These are phyloP conservation scores for Solanum chacoense DNA, from an alignment of 305 asterid genomes.

Conservation along the genomic window DNA sequence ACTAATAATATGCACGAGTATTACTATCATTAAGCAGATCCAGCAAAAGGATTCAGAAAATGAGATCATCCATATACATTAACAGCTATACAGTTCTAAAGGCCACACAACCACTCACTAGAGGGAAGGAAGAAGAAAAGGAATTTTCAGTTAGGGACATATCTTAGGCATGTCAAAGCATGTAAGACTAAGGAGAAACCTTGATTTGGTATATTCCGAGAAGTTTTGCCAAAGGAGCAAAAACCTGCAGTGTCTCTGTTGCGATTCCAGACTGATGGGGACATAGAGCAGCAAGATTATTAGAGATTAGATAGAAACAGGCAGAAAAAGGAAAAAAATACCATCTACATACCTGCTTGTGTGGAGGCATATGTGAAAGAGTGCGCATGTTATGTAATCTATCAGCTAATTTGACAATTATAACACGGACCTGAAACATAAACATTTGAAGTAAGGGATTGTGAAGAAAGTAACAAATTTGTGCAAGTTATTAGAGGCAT, in stretches of 20 bases:
- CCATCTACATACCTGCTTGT: constrained; percentile 53
- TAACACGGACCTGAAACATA: constrained; percentile 75
- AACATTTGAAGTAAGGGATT: constrained; percentile 4
- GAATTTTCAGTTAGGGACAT: neutral
- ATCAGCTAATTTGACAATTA: constrained; percentile 88
- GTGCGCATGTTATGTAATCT: constrained; percentile 94
- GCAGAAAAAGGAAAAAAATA: constrained; percentile 3
- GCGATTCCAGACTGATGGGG: constrained; percentile 76
- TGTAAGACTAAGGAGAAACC: constrained; percentile 21
- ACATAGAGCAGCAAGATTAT: constrained; percentile 7
- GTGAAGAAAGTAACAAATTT: constrained; percentile 1
- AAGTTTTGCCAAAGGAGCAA: constrained; percentile 90
- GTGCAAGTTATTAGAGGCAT: neutral
- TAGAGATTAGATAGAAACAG: constrained; percentile 1
- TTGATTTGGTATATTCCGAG: constrained; percentile 92
- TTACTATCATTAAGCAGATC: neutral
- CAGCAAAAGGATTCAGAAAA: neutral
- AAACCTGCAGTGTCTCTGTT: constrained; percentile 83
- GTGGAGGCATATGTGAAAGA: constrained; percentile 95
- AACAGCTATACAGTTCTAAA: neutral
- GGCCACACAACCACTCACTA: neutral
- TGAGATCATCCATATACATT: neutral
- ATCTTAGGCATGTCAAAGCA: neutral
- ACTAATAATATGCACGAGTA: neutral
- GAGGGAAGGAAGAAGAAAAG: neutral